phyloP scores from a whole-genome alignment of 768 basidiomycete genomes.

The Amanita molliuscula region DNA sequence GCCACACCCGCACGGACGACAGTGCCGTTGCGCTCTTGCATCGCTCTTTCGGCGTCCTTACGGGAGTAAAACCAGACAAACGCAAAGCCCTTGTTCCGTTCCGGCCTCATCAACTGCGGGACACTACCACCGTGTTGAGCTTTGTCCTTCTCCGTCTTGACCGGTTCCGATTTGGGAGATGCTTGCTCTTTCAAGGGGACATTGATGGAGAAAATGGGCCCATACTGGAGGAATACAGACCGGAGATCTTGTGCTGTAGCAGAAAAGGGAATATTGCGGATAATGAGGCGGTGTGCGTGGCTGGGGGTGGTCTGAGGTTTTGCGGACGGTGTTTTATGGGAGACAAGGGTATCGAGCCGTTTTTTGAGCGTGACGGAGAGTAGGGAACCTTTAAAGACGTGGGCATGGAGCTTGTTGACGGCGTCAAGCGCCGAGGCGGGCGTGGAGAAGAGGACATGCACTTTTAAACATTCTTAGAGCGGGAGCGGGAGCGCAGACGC shows the following conservation, averaged over 20 bases:
- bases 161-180: constrained; percentile 9
- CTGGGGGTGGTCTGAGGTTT: constrained; percentile 35
- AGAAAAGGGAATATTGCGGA: constrained; percentile 84
- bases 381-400: constrained; percentile 82
- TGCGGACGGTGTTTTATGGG: constrained; percentile 18
- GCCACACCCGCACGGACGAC: constrained; percentile 56
- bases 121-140: neutral
- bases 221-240: constrained; percentile 77
- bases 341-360: constrained; percentile 58
- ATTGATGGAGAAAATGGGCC: constrained; percentile 78
- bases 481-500: neutral
- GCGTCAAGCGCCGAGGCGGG: constrained; percentile 62
- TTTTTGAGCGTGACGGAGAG: constrained; percentile 88
- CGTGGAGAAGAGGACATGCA: constrained; percentile 63
- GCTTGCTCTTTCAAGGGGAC: constrained; percentile 43
- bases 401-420: constrained; percentile 76
- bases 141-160: constrained; percentile 17
- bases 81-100: constrained; percentile 68
- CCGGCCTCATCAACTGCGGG: constrained; percentile 1
- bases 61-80: constrained; percentile 90
- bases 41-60: constrained; percentile 75
- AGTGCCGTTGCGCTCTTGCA: constrained; percentile 73
- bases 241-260: constrained; percentile 79
- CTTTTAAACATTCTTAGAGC: constrained; percentile 22
- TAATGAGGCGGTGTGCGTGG: constrained; percentile 74